Percentiles rank a stretch among this genome's conserved stretches.
phyloP scores from a whole-genome alignment of 2,329 filamentous ascomycete species.

The Pyrenochaeta sp. region DNA sequence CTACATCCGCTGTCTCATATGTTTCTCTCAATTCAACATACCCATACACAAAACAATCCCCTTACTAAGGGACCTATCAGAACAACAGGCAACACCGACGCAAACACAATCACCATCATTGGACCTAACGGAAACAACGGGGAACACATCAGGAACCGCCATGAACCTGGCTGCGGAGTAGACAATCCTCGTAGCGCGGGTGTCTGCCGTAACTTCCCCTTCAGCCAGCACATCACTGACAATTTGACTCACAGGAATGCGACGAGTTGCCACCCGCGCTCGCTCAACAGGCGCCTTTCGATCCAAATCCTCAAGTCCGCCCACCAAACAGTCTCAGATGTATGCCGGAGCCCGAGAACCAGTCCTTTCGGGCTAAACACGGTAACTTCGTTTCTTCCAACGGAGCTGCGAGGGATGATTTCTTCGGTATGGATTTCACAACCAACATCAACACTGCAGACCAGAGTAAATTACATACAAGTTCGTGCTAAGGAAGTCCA shows the following conservation, averaged over 20 bases:
- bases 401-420: neutral
- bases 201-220: slow-evolving; percentile 11
- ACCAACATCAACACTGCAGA: neutral
- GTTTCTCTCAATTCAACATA: slow-evolving; percentile 1
- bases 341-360: slow-evolving; percentile 9
- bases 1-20: slow-evolving; percentile 17
- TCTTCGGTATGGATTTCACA: neutral
- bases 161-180: slow-evolving; percentile 15
- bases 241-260: slow-evolving; percentile 8
- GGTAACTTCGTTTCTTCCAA: neutral
- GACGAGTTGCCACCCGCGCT: slow-evolving; percentile 22
- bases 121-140: slow-evolving; percentile 9
- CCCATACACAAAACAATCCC: neutral
- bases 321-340: slow-evolving; percentile 14
- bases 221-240: slow-evolving; percentile 20
- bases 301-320: neutral
- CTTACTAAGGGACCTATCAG: slow-evolving; percentile 1
- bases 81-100: neutral
- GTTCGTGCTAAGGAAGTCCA: too few species aligned
- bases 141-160: too few species aligned
- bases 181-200: neutral
- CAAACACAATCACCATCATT: slow-evolving; percentile 17
- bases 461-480: neutral
- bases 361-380: slow-evolving; percentile 7
- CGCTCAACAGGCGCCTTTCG: slow-evolving; percentile 6